A percentile compares a stretch with the other conserved stretches of the same genome.
Conservation (phyloP, 2,329 filamentous ascomycete genomes). For the Scolecobasidium constrictum region DNA sequence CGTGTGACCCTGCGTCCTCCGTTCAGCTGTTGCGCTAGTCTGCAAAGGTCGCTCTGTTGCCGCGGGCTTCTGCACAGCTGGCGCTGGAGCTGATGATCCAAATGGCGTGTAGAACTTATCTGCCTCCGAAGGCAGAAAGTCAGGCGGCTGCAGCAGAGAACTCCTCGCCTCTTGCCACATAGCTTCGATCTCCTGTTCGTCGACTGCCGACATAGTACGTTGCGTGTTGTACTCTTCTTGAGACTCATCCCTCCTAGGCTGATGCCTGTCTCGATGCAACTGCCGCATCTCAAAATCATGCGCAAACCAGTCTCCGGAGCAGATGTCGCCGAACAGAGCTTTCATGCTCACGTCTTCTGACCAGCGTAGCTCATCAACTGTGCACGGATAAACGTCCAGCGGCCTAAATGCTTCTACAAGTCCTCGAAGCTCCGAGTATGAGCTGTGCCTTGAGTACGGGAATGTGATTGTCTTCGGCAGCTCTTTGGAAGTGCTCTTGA, state of each 20-base stretch:
- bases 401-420: conserved; percentile 60
- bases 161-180: too few species aligned
- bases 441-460: conserved; percentile 84
- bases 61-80: neutral
- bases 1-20: neutral
- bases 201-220: too few species aligned
- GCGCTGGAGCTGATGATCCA: neutral
- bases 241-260: too few species aligned
- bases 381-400: conserved; percentile 73
- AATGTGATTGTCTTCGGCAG: conserved; percentile 40
- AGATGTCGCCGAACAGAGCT: conserved; percentile 56
- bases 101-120: neutral
- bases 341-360: conserved; percentile 49
- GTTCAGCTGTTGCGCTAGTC: too few species aligned
- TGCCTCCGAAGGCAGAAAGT: too few species aligned
- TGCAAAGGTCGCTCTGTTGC: neutral
- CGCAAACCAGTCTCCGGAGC: conserved; percentile 6
- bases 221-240: too few species aligned
- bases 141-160: too few species aligned
- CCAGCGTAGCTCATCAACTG: conserved; percentile 54
- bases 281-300: conserved; percentile 9
- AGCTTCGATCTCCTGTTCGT: too few species aligned
- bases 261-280: too few species aligned
- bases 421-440: conserved; percentile 65
- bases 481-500: conserved; percentile 16